Conservation (phyloP, 2,329 filamentous ascomycete genomes). For the Coccinonectria pachysandricola region DNA sequence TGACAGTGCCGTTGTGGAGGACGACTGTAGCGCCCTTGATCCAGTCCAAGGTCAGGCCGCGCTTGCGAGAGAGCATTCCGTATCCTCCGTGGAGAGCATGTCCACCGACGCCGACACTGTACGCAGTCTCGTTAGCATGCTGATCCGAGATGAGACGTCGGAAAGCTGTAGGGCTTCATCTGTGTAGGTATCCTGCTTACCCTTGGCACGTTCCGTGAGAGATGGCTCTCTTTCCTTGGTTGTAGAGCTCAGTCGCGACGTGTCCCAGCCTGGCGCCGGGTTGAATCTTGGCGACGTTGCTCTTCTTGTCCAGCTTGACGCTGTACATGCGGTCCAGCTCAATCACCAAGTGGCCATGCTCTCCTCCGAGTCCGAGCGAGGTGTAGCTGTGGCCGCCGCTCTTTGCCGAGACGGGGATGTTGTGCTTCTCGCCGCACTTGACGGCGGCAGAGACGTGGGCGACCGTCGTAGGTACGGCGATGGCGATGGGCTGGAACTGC, state of each 20-base stretch:
- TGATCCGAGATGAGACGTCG: too few species aligned
- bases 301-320: slow-evolving; percentile 18
- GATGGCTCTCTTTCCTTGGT: slow-evolving; percentile 32
- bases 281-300: slow-evolving; percentile 18
- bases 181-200: too few species aligned
- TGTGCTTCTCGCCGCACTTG: slow-evolving; percentile 31
- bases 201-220: slow-evolving; percentile 43
- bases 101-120: slow-evolving; percentile 20
- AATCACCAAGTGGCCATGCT: slow-evolving; percentile 30
- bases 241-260: slow-evolving; percentile 30
- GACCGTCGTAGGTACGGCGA: slow-evolving; percentile 22
- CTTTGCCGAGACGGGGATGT: slow-evolving; percentile 38
- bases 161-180: too few species aligned
- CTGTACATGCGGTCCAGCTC: slow-evolving; percentile 30
- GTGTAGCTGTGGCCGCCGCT: slow-evolving; percentile 45
- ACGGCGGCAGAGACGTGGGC: slow-evolving; percentile 36
- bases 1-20: slow-evolving; percentile 16
- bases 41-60: slow-evolving; percentile 20
- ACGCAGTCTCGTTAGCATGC: too few species aligned
- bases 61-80: slow-evolving; percentile 22
- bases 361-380: slow-evolving; percentile 35
- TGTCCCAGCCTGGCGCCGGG: slow-evolving; percentile 41
- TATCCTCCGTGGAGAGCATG: slow-evolving; percentile 22
- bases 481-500: slow-evolving; percentile 21
- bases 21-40: slow-evolving; percentile 21